Conservation (phyloP, 129 eudicot species). For the Escallonia herrerae region DNA sequence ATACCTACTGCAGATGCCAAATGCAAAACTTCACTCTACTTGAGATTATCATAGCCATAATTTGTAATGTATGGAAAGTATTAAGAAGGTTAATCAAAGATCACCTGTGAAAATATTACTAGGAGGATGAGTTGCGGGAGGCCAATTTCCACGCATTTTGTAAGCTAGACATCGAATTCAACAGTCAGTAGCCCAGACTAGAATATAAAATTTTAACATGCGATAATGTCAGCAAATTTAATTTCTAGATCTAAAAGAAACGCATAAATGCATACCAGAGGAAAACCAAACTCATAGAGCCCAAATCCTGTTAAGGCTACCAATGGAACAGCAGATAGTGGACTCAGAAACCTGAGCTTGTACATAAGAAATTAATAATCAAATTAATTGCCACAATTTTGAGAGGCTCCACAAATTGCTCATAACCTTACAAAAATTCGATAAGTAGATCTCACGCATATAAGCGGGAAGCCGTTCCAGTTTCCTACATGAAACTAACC, state of each 20-base stretch:
- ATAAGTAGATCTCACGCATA: neutral
- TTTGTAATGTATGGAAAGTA: neutral
- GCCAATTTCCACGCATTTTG: slow-evolving; percentile 94
- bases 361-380: neutral
- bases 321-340: slow-evolving; percentile 79
- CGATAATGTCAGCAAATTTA: neutral
- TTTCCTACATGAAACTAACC: slow-evolving; percentile 24
- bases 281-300: slow-evolving; percentile 84
- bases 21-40: neutral
- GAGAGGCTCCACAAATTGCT: neutral
- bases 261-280: slow-evolving; percentile 48
- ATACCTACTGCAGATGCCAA: too few species aligned
- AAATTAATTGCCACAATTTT: neutral
- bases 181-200: neutral
- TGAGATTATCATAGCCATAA: too few species aligned
- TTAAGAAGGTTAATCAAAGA: neutral
- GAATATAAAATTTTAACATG: neutral
- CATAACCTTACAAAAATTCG: neutral
- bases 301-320: slow-evolving; percentile 89
- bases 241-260: neutral
- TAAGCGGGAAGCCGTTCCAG: too few species aligned
- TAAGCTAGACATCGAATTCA: slow-evolving; percentile 38
- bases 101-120: slow-evolving; percentile 87
- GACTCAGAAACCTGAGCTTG: slow-evolving; percentile 66
- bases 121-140: slow-evolving; percentile 75